Evolutionary conservation across 2,329 filamentous ascomycete species (phyloP).

Genomic region (Pezicula carpinea): DNA sequence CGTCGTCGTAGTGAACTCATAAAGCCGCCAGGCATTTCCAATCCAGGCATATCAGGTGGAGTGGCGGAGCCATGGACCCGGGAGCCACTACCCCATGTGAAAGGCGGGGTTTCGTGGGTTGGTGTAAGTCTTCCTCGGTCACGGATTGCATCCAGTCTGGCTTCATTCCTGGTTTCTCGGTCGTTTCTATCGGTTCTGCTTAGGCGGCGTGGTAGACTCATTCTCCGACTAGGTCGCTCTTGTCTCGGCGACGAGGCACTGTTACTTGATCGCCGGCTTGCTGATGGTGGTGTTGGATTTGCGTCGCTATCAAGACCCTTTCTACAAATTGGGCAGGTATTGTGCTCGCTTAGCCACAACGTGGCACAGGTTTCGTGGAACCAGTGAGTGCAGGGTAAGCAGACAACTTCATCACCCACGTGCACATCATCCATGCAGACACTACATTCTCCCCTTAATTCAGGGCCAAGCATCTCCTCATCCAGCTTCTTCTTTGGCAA

Average conservation of each 20-base stretch:
- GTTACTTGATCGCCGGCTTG: conserved; percentile 12
- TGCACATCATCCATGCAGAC: conserved; percentile 90
- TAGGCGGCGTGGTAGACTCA: conserved; percentile 10
- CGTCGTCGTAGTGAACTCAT: conserved; percentile 4
- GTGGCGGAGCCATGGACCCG: background rate
- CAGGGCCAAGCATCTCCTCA: conserved; percentile 59
- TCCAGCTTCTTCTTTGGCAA: conserved; percentile 70
- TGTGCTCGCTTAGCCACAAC: conserved; percentile 83
- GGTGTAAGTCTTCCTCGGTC: conserved; percentile 14
- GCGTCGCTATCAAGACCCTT: conserved; percentile 29
- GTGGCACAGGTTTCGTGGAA: conserved; percentile 82
- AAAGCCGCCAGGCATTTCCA: background rate
- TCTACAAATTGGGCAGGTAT: conserved; percentile 84
- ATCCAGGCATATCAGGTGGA: conserved; percentile 2
- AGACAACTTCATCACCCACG: conserved; percentile 67
- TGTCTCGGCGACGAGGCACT: conserved; percentile 8
- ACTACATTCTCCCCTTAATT: conserved; percentile 75
- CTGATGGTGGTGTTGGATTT: conserved; percentile 3
- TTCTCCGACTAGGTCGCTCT: conserved; percentile 12
- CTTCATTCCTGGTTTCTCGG: conserved; percentile 19
- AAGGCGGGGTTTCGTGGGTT: conserved; percentile 8
- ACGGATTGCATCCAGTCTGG: conserved; percentile 24
- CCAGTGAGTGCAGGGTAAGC: conserved; percentile 87
- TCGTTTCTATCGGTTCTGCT: conserved; percentile 9
- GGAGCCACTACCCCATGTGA: background rate